Evolutionary conservation across 257 asterid genomes (phyloP).

Genomic region (Linderniella brevidens): DNA sequence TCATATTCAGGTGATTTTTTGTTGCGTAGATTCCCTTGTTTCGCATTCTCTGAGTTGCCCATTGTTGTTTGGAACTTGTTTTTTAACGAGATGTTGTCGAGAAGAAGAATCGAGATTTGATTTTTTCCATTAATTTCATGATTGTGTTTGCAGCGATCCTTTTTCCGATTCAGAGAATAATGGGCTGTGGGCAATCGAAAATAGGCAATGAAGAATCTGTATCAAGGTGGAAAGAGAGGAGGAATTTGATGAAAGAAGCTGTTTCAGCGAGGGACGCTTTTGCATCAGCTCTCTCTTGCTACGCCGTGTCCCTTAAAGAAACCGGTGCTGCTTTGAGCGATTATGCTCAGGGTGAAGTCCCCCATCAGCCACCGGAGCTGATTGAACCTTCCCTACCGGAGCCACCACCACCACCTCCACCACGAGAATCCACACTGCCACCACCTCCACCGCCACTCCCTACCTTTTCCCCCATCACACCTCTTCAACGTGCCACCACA

Average conservation of each 20-base stretch:
- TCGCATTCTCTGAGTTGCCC: too few species aligned
- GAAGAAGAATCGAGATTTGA: too few species aligned
- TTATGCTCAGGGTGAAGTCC: slow-evolving; percentile 75
- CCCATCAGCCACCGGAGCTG: slow-evolving; percentile 30
- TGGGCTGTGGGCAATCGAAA: slow-evolving; percentile 93
- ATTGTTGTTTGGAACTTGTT: too few species aligned
- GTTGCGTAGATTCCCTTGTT: too few species aligned
- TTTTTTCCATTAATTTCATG: too few species aligned
- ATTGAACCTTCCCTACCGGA: slow-evolving; percentile 24
- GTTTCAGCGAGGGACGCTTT: slow-evolving; percentile 64
- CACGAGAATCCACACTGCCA: slow-evolving; percentile 47
- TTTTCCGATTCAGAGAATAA: neutral
- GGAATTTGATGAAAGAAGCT: slow-evolving; percentile 75
- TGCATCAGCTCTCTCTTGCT: slow-evolving; percentile 88
- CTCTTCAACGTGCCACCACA: slow-evolving; percentile 59
- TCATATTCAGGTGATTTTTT: too few species aligned
- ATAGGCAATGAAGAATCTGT: slow-evolving; percentile 88
- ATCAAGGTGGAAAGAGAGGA: slow-evolving; percentile 76
- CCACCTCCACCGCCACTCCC: slow-evolving; percentile 91
- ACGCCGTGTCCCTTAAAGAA: slow-evolving; percentile 59
- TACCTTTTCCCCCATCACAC: slow-evolving; percentile 53
- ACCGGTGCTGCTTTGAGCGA: slow-evolving; percentile 96
- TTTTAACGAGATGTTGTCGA: too few species aligned
- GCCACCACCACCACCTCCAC: slow-evolving; percentile 59
- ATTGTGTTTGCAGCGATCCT: too few species aligned